Conservation (phyloP, 2,329 filamentous ascomycete species). For the Penicillium olsonii region DNA sequence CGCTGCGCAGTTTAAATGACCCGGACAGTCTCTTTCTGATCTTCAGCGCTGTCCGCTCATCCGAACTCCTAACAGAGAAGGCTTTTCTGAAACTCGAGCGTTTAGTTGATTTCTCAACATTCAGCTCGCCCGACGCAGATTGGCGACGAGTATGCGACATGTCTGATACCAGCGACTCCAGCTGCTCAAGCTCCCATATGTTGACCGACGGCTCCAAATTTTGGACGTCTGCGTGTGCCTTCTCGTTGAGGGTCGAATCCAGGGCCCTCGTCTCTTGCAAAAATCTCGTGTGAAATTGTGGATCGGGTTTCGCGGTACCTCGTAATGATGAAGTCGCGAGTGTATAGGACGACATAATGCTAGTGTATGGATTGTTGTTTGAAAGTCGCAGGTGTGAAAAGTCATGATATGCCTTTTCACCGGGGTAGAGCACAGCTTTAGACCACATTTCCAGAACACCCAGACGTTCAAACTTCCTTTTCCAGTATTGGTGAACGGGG, state of each 20-base stretch:
- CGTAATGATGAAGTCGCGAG: conserved; percentile 21
- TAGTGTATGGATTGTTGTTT: conserved; percentile 39
- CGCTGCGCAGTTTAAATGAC: conserved; percentile 31
- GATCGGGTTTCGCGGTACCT: conserved; percentile 26
- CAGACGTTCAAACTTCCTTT: conserved; percentile 39
- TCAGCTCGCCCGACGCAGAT: conserved; percentile 7
- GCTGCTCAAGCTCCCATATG: conserved; percentile 40
- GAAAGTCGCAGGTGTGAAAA: conserved; percentile 18
- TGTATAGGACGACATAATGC: conserved; percentile 40
- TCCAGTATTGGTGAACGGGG: conserved; percentile 43
- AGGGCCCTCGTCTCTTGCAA: conserved; percentile 40
- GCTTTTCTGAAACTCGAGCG: conserved; percentile 40
- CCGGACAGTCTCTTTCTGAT: conserved; percentile 25
- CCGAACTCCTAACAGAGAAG: conserved; percentile 36
- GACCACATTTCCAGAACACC: conserved; percentile 46
- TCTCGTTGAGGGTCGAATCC: conserved; percentile 38
- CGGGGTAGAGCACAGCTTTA: conserved; percentile 51
- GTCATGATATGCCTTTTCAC: conserved; percentile 38
- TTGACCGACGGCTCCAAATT: conserved; percentile 37
- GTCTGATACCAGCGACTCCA: conserved; percentile 33
- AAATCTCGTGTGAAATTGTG: conserved; percentile 34
- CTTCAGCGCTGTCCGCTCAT: conserved; percentile 19
- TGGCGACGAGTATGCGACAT: conserved; percentile 18
- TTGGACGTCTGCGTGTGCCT: conserved; percentile 39
- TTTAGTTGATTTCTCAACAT: conserved; percentile 28